Conservation (phyloP, 2,329 filamentous ascomycete species). For the Colletotrichum sidae region DNA sequence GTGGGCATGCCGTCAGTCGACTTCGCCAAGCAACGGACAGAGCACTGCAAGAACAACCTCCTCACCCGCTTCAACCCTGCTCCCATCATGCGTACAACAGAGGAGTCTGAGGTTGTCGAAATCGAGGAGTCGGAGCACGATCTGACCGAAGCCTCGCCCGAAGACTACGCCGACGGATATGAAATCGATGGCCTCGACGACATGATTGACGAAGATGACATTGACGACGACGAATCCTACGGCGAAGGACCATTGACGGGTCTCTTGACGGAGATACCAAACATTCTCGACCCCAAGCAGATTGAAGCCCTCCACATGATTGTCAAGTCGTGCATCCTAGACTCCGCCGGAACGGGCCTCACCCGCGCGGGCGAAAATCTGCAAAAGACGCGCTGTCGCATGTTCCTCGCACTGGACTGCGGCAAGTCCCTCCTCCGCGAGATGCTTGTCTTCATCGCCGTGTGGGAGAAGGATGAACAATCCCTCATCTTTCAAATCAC, state of each 20-base stretch:
- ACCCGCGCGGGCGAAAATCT: constrained; percentile 81
- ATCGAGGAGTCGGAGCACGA: constrained; percentile 63
- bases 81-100: constrained; percentile 50
- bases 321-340: constrained; percentile 92
- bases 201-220: constrained; percentile 74
- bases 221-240: constrained; percentile 82
- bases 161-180: constrained; percentile 46
- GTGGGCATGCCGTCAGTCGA: constrained; percentile 71
- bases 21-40: constrained; percentile 67
- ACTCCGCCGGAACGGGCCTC: constrained; percentile 77
- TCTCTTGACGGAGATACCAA: constrained; percentile 90
- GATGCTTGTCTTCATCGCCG: constrained; percentile 93
- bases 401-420: constrained; percentile 89
- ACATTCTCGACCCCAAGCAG: constrained; percentile 93
- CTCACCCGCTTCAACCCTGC: constrained; percentile 64
- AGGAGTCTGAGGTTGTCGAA: constrained; percentile 57
- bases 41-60: constrained; percentile 69
- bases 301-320: constrained; percentile 98
- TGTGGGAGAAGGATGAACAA: constrained; percentile 94
- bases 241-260: constrained; percentile 84
- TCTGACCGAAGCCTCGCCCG: constrained; percentile 53
- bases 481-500: constrained; percentile 97
- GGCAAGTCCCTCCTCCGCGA: constrained; percentile 91
- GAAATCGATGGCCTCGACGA: constrained; percentile 52
- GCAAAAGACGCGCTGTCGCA: constrained; percentile 89